Evolutionary conservation across 2,329 filamentous ascomycete genomes (phyloP).

Genomic region (Arthrinium phaeospermum): DNA sequence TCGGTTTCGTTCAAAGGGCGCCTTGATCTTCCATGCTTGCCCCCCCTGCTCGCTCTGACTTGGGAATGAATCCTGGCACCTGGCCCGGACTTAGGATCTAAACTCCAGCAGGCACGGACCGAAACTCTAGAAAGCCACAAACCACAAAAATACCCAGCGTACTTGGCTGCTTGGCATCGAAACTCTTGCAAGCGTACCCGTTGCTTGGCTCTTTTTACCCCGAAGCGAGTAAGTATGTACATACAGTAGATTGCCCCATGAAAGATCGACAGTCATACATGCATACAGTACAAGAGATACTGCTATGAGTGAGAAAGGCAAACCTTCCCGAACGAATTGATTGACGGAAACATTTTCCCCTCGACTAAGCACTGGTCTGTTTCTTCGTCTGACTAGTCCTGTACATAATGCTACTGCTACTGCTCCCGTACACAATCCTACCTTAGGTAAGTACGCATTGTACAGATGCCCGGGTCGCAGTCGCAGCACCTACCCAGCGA

Average conservation of each 20-base stretch:
- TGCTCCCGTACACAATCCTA: neutral
- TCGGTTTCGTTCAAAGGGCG: neutral
- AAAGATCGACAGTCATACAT: neutral
- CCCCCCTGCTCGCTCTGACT: neutral
- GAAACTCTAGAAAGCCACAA: neutral
- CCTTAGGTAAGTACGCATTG: neutral
- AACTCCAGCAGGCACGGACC: slow-evolving; percentile 6
- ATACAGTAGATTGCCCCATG: neutral
- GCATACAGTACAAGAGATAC: too few species aligned
- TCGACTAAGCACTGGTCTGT: neutral
- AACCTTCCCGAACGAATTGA: neutral
- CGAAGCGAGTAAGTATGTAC: neutral
- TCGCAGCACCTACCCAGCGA: neutral
- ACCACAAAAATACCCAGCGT: neutral
- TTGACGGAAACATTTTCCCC: neutral
- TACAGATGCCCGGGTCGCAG: neutral
- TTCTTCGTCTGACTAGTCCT: neutral
- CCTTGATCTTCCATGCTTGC: neutral
- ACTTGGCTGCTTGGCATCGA: neutral
- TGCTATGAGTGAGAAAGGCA: neutral
- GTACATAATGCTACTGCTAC: neutral
- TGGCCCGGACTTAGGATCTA: neutral
- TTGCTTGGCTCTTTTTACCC: slow-evolving; percentile 5
- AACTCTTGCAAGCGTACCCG: slow-evolving; percentile 10
- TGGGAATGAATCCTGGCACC: neutral